These are phyloP conservation scores for Paraurostyla sp. DNA, from an alignment of 73 alveolate species.

Conservation along the genomic window DNA sequence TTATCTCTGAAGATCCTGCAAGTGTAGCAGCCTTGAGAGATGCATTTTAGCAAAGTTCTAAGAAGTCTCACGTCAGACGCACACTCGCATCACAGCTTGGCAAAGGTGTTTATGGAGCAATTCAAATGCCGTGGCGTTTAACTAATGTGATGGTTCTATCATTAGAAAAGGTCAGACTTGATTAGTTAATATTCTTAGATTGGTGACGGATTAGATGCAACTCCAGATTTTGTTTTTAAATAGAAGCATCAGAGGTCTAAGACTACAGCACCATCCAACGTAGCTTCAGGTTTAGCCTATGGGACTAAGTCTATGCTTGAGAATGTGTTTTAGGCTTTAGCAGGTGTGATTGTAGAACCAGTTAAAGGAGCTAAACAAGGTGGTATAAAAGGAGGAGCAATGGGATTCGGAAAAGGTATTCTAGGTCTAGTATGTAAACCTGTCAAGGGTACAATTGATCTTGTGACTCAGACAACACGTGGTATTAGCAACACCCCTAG, in stretches of 20 bases:
- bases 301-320: slow-evolving; percentile 78
- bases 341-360: slow-evolving; percentile 91
- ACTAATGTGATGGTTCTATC: slow-evolving; percentile 59
- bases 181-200: background rate
- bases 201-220: slow-evolving; percentile 60
- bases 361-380: slow-evolving; percentile 87
- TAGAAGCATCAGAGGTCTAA: background rate
- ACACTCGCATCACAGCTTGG: slow-evolving; percentile 33
- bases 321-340: slow-evolving; percentile 80
- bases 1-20: slow-evolving; percentile 47
- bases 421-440: slow-evolving; percentile 89
- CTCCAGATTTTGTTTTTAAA: slow-evolving; percentile 51
- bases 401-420: slow-evolving; percentile 88
- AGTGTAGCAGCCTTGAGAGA: slow-evolving; percentile 12
- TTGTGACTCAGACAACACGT: slow-evolving; percentile 86
- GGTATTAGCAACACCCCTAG: slow-evolving; percentile 88
- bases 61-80: background rate
- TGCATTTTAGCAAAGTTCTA: slow-evolving; percentile 24
- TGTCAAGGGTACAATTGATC: slow-evolving; percentile 89
- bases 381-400: slow-evolving; percentile 86
- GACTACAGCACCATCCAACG: background rate
- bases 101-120: slow-evolving; percentile 46
- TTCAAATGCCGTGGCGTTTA: slow-evolving; percentile 65
- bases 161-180: slow-evolving; percentile 39
- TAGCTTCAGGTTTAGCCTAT: slow-evolving; percentile 57